These are phyloP conservation scores for Karstenula rhodostoma DNA, from an alignment of 2,329 filamentous ascomycete species.

Conservation along the genomic window DNA sequence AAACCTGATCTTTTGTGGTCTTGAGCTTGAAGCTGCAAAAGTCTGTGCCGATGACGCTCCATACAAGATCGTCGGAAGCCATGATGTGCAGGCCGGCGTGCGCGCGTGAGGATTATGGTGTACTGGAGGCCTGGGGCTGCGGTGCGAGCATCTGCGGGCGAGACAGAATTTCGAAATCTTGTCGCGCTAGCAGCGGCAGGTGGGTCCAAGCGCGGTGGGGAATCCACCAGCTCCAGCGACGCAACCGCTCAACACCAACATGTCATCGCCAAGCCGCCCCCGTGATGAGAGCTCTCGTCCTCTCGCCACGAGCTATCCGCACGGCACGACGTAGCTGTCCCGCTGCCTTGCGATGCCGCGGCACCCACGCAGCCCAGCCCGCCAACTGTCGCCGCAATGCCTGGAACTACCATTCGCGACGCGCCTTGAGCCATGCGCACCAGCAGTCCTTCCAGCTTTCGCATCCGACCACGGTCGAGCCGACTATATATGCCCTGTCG, in stretches of 20 bases:
- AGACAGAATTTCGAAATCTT: conserved; percentile 9
- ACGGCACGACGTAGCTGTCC: not conserved
- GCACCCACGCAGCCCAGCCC: not conserved
- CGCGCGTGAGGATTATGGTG: not conserved
- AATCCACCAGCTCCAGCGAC: conserved; percentile 15
- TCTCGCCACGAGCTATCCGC: conserved; percentile 23
- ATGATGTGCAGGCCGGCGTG: conserved; percentile 19
- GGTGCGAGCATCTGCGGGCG: not conserved
- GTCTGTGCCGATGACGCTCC: conserved; percentile 95
- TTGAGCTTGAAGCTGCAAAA: conserved; percentile 97
- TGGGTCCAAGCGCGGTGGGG: conserved; percentile 29
- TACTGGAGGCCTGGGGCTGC: too few species aligned
- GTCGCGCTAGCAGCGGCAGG: conserved; percentile 16
- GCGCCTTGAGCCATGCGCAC: conserved; percentile 23
- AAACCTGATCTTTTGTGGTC: conserved; percentile 46
- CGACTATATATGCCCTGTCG: conserved; percentile 90
- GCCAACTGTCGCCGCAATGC: conserved; percentile 6
- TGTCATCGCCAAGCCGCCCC: conserved; percentile 27
- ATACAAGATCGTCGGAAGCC: conserved; percentile 54
- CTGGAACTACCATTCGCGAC: conserved; percentile 8
- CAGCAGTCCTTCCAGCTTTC: conserved; percentile 20
- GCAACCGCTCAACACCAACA: conserved; percentile 26
- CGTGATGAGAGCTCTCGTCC: conserved; percentile 46
- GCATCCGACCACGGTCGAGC: conserved; percentile 26
- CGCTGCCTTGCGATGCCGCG: not conserved